phyloP scores from a whole-genome alignment of 2,329 filamentous ascomycete species.

The Escovopsis weberi region DNA sequence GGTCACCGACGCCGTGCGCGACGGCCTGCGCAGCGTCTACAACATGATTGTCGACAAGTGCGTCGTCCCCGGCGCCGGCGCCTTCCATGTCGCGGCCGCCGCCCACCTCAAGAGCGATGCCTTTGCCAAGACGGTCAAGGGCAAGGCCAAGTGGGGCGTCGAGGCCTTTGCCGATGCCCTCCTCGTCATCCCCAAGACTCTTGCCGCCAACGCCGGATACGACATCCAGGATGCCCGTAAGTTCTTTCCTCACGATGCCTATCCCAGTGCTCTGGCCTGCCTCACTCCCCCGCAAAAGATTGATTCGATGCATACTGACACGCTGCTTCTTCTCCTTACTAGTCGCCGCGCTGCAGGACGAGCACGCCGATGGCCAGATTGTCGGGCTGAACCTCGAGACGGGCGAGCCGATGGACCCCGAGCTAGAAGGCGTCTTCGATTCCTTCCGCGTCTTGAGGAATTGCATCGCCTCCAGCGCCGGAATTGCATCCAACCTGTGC shows the following conservation, averaged over 20 bases:
- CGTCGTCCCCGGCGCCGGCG: conserved; percentile 85
- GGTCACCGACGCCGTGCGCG: conserved; percentile 89
- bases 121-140: conserved; percentile 85
- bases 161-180: conserved; percentile 90
- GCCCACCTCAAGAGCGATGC: conserved; percentile 73
- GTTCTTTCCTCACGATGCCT: conserved; percentile 24
- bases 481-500: conserved; percentile 88
- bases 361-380: conserved; percentile 66
- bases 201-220: conserved; percentile 89
- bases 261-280: no score
- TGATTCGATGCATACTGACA: conserved; percentile 9
- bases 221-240: conserved; percentile 90
- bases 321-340: background rate
- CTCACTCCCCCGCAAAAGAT: background rate
- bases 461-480: conserved; percentile 81
- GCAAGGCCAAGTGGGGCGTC: conserved; percentile 94
- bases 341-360: conserved; percentile 82
- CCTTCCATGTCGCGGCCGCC: conserved; percentile 90
- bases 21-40: conserved; percentile 91
- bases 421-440: conserved; percentile 84
- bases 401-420: conserved; percentile 89
- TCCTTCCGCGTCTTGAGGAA: conserved; percentile 92
- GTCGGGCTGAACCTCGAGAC: conserved; percentile 78
- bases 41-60: conserved; percentile 99
- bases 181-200: conserved; percentile 89